Conservation (phyloP, 352 stramenopile genomes). For the Phytophthora hybrid region DNA sequence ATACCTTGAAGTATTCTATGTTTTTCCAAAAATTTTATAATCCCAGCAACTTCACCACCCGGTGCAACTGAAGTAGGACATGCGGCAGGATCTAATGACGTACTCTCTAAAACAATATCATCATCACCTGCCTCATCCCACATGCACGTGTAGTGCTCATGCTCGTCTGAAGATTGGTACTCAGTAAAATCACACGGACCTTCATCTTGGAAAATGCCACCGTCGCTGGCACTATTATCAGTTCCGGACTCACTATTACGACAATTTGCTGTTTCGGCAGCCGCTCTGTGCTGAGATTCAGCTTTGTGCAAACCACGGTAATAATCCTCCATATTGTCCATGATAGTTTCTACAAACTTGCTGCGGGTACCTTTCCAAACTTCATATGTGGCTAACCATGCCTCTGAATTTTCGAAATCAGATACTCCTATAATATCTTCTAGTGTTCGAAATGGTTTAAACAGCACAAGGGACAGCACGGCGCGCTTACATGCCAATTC, state of each 20-base stretch:
- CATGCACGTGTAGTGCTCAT: background rate
- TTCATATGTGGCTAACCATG: background rate
- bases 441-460: background rate
- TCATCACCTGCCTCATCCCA: background rate
- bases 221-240: background rate
- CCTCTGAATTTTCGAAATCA: background rate
- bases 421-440: background rate
- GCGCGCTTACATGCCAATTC: background rate
- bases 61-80: background rate
- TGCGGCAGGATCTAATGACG: background rate
- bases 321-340: slow-evolving; percentile 14
- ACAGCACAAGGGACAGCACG: background rate
- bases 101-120: background rate
- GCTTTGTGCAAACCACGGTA: background rate
- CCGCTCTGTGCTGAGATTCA: background rate
- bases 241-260: background rate
- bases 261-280: background rate
- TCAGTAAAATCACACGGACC: background rate
- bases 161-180: background rate
- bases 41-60: too few relatives aligned
- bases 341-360: background rate
- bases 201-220: background rate
- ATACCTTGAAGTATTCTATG: too few relatives aligned
- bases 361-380: background rate
- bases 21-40: too few relatives aligned